These are phyloP conservation scores for Annulohypoxylon truncatum DNA, from an alignment of 2,329 filamentous ascomycete species.

Conservation along the genomic window DNA sequence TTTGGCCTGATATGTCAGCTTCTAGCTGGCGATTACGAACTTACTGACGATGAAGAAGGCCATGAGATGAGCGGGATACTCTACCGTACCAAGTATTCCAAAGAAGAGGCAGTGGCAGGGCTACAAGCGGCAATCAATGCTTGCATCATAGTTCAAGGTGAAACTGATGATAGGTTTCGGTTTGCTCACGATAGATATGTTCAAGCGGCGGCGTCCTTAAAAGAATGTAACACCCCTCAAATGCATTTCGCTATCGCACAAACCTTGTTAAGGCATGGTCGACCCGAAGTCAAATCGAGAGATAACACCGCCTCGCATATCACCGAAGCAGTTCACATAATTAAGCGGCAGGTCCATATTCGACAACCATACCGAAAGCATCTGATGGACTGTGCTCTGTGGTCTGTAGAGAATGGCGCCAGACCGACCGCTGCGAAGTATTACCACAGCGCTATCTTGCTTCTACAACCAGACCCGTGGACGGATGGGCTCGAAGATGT, in stretches of 20 bases:
- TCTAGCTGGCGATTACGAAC: slow-evolving; percentile 79
- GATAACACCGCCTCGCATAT: slow-evolving; percentile 86
- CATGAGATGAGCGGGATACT: slow-evolving; percentile 46
- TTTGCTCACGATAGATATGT: slow-evolving; percentile 92
- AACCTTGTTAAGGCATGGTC: slow-evolving; percentile 78
- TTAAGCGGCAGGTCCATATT: slow-evolving; percentile 71
- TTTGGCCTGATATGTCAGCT: slow-evolving; percentile 83
- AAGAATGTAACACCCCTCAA: slow-evolving; percentile 74
- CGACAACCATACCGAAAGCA: slow-evolving; percentile 78
- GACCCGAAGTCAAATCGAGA: slow-evolving; percentile 68
- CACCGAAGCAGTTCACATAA: slow-evolving; percentile 79
- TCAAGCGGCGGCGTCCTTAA: slow-evolving; percentile 76
- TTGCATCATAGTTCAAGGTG: slow-evolving; percentile 83
- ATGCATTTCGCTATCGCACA: slow-evolving; percentile 95
- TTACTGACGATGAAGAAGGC: slow-evolving; percentile 59
- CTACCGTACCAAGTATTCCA: slow-evolving; percentile 64
- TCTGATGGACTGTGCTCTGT: slow-evolving; percentile 81
- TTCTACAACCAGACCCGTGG: slow-evolving; percentile 88
- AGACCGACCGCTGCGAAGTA: slow-evolving; percentile 85
- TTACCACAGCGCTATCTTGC: slow-evolving; percentile 77
- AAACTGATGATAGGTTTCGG: slow-evolving; percentile 86
- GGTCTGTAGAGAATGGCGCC: slow-evolving; percentile 84
- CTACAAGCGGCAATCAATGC: slow-evolving; percentile 84
- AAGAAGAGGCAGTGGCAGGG: slow-evolving; percentile 77
- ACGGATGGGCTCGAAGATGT: slow-evolving; percentile 75